Evolutionary conservation across 1,139 yeast genomes (phyloP).

Genomic region (Suhomyces kunorum): DNA sequence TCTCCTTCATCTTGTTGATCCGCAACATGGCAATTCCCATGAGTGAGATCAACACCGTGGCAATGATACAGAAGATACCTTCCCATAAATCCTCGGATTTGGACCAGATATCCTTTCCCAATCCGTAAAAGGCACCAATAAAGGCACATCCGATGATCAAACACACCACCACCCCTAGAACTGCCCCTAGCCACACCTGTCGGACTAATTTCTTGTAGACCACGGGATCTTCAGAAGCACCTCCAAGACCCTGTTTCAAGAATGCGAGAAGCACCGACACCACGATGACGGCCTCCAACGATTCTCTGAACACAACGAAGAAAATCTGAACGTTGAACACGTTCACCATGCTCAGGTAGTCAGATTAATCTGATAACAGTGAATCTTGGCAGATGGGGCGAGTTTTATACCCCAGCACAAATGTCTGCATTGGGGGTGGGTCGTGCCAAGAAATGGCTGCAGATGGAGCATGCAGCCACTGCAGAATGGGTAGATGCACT

Average conservation of each 20-base stretch:
- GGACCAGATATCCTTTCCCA: conserved; percentile 24
- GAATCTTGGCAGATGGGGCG: conserved; percentile 3
- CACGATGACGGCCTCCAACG: conserved; percentile 86
- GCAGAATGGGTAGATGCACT: no score
- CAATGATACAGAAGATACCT: conserved; percentile 29
- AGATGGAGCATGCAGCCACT: no score
- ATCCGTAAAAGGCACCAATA: conserved; percentile 26
- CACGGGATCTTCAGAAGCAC: conserved; percentile 45
- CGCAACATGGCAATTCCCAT: conserved; percentile 34
- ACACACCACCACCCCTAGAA: conserved; percentile 25
- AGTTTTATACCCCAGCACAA: conserved; percentile 4
- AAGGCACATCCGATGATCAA: conserved; percentile 28
- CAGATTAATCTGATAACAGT: conserved; percentile 2
- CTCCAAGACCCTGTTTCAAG: conserved; percentile 79
- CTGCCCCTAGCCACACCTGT: conserved; percentile 31
- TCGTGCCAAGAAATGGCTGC: conserved; percentile 1
- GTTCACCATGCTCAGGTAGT: conserved; percentile 26
- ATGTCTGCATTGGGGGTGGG: no score
- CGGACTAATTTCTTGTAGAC: conserved; percentile 58
- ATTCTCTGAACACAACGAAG: conserved; percentile 86
- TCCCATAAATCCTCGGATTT: conserved; percentile 32
- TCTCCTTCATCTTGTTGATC: conserved; percentile 44
- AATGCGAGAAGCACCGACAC: conserved; percentile 88
- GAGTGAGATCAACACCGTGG: conserved; percentile 27
- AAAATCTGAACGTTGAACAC: conserved; percentile 64